Evolutionary conservation across 306 rosid genomes (phyloP), one percentile per base, ranked within the genome.

Genomic region (Rosa multiflora): DNA sequence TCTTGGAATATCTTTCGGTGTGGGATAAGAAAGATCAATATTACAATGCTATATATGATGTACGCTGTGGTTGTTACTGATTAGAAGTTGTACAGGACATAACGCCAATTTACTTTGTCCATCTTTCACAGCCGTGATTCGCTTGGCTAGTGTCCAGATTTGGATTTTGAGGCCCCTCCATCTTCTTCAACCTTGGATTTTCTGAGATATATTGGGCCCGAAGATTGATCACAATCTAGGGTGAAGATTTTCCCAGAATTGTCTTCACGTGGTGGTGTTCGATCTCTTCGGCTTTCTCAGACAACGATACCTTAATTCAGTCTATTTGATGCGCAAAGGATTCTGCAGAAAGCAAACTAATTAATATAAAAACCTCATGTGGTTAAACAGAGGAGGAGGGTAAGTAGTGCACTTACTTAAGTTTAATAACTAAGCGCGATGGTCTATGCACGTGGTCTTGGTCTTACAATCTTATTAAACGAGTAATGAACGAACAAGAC

Each of bases 131-230:
- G 55, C 55, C 78, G 69, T 12, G 43, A 42, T 74, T 10, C 69
- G 4, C 2, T 75, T 29, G 78, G 67, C 32, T 9, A 2, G 67
- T 35, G 49, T 21, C 39, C 70, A 44, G 11, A 74, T 20, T 64
- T 62, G 40, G 14, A 62, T 39, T 75, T 13, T 5, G 10, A 63
- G 62, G 35, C 72, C 62, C 20, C 47, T 10, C 32, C 5, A 66
- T 66, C 70, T 37, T 40, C 29, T 42, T 40, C 72, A 67, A 37
- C 29, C 61, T 44, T 46, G 49, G 79, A 76, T 51, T 52, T 48
- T 37, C 49, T 17, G 6, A 52, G 61, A 32, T 35, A 32, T 32
- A 15, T 53, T 53, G 76, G 66, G 10, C n/a, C 47, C 26, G 13
- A 32, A n/a, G 21, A 64, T 15, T 8, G 43, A 35, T 35, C 9